Conservation (phyloP, 768 basidiomycete genomes). For the Stropharia rugosoannulata region DNA sequence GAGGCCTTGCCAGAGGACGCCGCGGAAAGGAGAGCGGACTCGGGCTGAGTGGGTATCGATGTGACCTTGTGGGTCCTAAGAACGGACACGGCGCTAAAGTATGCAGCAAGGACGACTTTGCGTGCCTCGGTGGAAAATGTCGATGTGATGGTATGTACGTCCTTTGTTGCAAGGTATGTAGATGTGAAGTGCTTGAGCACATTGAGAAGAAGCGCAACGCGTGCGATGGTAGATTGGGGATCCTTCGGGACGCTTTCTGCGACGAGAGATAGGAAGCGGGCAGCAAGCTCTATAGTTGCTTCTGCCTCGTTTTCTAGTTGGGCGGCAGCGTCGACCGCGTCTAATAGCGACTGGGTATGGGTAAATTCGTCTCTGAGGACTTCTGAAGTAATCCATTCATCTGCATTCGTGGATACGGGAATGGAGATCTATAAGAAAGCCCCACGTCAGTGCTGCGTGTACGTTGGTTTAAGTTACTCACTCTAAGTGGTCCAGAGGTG, state of each 20-base stretch:
- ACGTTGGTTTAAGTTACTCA: slow-evolving; percentile 27
- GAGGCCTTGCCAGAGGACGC: slow-evolving; percentile 62
- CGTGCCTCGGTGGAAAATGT: slow-evolving; percentile 74
- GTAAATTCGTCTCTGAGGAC: slow-evolving; percentile 87
- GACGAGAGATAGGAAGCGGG: slow-evolving; percentile 80
- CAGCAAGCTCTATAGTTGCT: slow-evolving; percentile 74
- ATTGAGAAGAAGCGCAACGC: slow-evolving; percentile 68
- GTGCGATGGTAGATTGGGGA: slow-evolving; percentile 48
- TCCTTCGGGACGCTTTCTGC: slow-evolving; percentile 61
- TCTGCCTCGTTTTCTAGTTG: slow-evolving; percentile 57
- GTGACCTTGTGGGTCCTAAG: slow-evolving; percentile 54
- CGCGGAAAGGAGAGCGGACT: slow-evolving; percentile 70
- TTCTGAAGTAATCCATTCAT: slow-evolving; percentile 93
- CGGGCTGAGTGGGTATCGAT: slow-evolving; percentile 56
- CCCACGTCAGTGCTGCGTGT: slow-evolving; percentile 1
- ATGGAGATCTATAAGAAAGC: slow-evolving; percentile 63
- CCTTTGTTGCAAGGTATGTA: slow-evolving; percentile 66
- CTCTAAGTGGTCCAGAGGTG: slow-evolving; percentile 50
- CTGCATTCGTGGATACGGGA: slow-evolving; percentile 75
- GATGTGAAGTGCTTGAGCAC: slow-evolving; percentile 77
- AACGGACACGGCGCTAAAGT: slow-evolving; percentile 72
- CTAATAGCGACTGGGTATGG: slow-evolving; percentile 57
- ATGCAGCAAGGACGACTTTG: slow-evolving; percentile 73
- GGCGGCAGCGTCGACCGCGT: slow-evolving; percentile 52
- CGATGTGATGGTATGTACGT: slow-evolving; percentile 82